These are phyloP conservation scores for Wickerhamomyces chaumierensis DNA, from an alignment of 805 yeast genomes.

Conservation along the genomic window DNA sequence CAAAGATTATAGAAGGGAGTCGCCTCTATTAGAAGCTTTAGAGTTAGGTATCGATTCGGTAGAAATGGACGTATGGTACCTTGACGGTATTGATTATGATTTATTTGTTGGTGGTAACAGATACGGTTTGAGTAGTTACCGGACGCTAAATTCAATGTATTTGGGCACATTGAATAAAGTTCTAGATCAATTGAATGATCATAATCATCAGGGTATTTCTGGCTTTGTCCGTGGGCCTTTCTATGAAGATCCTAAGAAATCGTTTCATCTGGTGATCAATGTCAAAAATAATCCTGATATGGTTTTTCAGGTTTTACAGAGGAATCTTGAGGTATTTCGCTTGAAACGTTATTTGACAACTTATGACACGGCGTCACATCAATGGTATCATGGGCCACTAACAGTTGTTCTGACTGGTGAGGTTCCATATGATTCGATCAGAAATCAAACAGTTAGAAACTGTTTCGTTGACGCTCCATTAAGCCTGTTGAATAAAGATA, in stretches of 20 bases:
- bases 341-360: slow-evolving; percentile 39
- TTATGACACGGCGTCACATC: slow-evolving; percentile 26
- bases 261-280: slow-evolving; percentile 54
- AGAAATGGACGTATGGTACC: slow-evolving; percentile 58
- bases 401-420: slow-evolving; percentile 59
- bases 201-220: no score
- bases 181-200: slow-evolving; percentile 33
- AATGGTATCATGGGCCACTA: slow-evolving; percentile 39
- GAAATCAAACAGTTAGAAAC: slow-evolving; percentile 4
- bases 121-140: slow-evolving; percentile 28
- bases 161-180: slow-evolving; percentile 39
- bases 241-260: slow-evolving; percentile 30
- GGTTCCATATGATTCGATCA: slow-evolving; percentile 34
- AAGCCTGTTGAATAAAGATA: slow-evolving; percentile 9
- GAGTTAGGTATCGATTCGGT: slow-evolving; percentile 40
- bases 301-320: slow-evolving; percentile 35
- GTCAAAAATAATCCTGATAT: slow-evolving; percentile 38
- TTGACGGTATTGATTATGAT: slow-evolving; percentile 16
- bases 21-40: slow-evolving; percentile 49
- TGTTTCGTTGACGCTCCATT: slow-evolving; percentile 33
- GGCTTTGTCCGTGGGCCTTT: slow-evolving; percentile 11
- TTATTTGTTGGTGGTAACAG: slow-evolving; percentile 56
- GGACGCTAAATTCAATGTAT: slow-evolving; percentile 39
- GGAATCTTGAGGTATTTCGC: slow-evolving; percentile 35
- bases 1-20: slow-evolving; percentile 55